A percentile compares a stretch with the other conserved stretches of the same genome.
These are phyloP conservation scores for Aspergillus baeticus DNA, from an alignment of 495 filamentous ascomycete genomes.

Conservation along the genomic window DNA sequence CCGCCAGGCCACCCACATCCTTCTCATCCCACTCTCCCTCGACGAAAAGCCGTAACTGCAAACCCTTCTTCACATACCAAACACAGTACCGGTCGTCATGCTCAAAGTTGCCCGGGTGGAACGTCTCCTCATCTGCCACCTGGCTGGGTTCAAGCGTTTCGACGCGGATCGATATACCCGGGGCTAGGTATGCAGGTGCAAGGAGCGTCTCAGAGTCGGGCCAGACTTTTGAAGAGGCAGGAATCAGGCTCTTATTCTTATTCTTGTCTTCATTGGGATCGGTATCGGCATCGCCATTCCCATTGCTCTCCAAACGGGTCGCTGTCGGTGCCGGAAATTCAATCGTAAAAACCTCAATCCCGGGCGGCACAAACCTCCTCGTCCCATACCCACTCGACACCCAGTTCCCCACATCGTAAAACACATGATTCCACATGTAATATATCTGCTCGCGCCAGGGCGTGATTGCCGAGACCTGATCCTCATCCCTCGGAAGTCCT, in stretches of 20 bases:
- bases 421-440: neutral
- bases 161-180: neutral
- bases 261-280: no score
- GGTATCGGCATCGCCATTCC: no score
- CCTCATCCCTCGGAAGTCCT: no score
- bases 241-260: no score
- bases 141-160: neutral
- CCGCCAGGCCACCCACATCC: neutral
- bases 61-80: neutral
- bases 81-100: neutral
- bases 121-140: no score
- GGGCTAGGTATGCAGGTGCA: neutral
- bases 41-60: neutral
- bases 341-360: no score
- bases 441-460: neutral
- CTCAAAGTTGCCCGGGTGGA: neutral
- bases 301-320: no score
- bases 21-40: neutral
- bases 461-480: neutral
- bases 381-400: neutral
- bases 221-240: neutral
- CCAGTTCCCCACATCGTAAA: neutral
- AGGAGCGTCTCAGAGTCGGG: neutral
- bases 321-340: no score
- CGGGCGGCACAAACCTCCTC: neutral